Evolutionary conservation across 1,139 yeast species (phyloP), one percentile per base, ranked within the genome.

Genomic region (Lodderomyces margitis): DNA sequence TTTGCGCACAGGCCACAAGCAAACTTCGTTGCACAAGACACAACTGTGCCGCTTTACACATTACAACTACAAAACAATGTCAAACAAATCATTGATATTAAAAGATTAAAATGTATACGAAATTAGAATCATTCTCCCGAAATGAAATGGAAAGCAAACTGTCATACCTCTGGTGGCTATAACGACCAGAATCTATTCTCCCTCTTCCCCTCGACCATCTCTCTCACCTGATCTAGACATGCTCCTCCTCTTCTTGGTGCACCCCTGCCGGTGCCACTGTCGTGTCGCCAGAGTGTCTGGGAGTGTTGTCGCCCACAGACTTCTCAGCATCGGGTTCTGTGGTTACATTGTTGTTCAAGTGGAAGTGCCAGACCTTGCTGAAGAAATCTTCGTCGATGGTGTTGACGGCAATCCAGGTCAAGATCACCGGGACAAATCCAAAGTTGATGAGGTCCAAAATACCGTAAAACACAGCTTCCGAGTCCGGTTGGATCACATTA

Each of bases 391-490:
- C 70, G 49, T 67, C 70, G 28, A 65, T 53, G 12, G 53, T 51
- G 10, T 48, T 43, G 30, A 61, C 53, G 37, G 64, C 64, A 27
- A 59, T 32, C 58, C 66, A 64, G 11, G 70, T 63, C 46, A 68
- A 59, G 15, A 53, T 38, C 21, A 63, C 53, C 46, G 82, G 82
- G 39, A 75, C 51, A 36, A 68, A 38, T 36, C 66, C 68, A 54
- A 75, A 76, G 39, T 64, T 61, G 37, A 73, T 51, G 40, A 80
- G 53, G 55, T 81, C 87, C 51, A 81, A 66, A 39, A 81, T 63
- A 64, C 87, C 87, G 52, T 77, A 79, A 62, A 80, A 81, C 15
- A 74, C 81, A 40, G 82, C 80, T 58, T 80, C 86, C n/a, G 82
- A 74, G 54, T 79, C 84, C 33, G 83, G 82, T 51, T 75, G 78